Evolutionary conservation across 2,329 filamentous ascomycete species (phyloP), one percentile per base, ranked within the genome.

Genomic region (Nothophoma quercina): DNA sequence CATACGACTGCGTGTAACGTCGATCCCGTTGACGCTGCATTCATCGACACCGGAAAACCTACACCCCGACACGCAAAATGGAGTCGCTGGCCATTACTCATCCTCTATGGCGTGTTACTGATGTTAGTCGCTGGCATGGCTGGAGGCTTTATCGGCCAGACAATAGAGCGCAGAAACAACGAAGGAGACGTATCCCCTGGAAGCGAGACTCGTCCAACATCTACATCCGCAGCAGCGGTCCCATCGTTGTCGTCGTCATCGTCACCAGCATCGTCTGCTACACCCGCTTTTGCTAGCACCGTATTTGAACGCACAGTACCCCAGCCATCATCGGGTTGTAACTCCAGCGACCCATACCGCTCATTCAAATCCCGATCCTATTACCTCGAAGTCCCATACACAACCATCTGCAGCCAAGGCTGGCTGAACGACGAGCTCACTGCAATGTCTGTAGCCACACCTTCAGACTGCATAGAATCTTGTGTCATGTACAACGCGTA

Each of bases 61-160:
- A 12, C n/a, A 3, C 2, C 10, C 22, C 10, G 10, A 10, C 30
- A 9, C 13, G 19, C 19, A 18, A 33, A 15, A 4, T 13, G 19
- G 40, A 44, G 9, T 12, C 16, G 45, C 23, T 49, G 45, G 45
- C 30, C 30, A 8, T 35, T 41, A 6, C 23, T 42, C 2, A 22
- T 49, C 13, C 38, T 49, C 16, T 33, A 47, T 9, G 55, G 55
- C 12, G 13, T 58, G 12, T 3, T 51, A 5, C 22, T 54, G 15
- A 39, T 39, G 7, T 13, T 48, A 13, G 42, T 54, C 1, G 50
- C 55, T 29, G 55, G 55, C 7, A 16, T 58, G 13, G 33, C 41
- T 9, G 55, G 55, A 33, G 50, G 55, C 6, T 54, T 58, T 35
- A 54, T 58, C 21, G 55, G 55, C 15, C 45, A 51, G 18, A 25